Evolutionary conservation across 2,329 filamentous ascomycete genomes (phyloP), one percentile per base, ranked within the genome.

Genomic region (Dactylellina parvicollis): DNA sequence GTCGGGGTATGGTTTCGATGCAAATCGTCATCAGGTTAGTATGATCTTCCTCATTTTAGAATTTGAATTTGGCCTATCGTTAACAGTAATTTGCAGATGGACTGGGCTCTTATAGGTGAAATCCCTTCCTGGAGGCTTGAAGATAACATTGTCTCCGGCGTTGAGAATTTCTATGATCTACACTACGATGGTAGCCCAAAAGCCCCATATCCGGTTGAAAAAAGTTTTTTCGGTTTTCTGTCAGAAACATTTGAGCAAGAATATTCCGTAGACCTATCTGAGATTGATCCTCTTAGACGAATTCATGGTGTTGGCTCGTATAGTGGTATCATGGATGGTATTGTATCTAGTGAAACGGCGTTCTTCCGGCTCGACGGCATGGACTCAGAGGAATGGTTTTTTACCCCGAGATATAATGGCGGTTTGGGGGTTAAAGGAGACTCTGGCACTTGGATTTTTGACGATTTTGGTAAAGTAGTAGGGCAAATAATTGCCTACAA

Each of bases 401-500:
- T 74, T 46, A 74, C 70, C 12, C 70, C 70, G 12, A 56, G 70
- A 1, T 74, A 74, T 34, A 74, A 74, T 24, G 70, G 70, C 28
- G 70, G 70, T 2, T 36, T 74, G 5, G 70, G 70, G 12, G 64
- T 74, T 16, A 67, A 62, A 36, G 70, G 70, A 1, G 70, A 74
- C 18, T 74, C 70, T 16, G 70, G 70, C 16, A 74, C 70, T 18
- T 74, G 70, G 70, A 64, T 74, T 30, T 74, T 74, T 20, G 70
- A 74, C 44, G 70, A 74, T 18, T 74, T 74, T 38, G 70, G 70
- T 9, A 74, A 74, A 38, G 70, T 74, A 3, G 70, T 74, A 9
- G 70, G 70, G n/a, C 70, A 74, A 38, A 74, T 74, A 62, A 74
- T 74, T 22, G 70, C 70, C 22, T 74, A 74, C 34, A 74, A 74